Conservation (phyloP, 2,329 filamentous ascomycete genomes). For the Sarocladium kiliense region DNA sequence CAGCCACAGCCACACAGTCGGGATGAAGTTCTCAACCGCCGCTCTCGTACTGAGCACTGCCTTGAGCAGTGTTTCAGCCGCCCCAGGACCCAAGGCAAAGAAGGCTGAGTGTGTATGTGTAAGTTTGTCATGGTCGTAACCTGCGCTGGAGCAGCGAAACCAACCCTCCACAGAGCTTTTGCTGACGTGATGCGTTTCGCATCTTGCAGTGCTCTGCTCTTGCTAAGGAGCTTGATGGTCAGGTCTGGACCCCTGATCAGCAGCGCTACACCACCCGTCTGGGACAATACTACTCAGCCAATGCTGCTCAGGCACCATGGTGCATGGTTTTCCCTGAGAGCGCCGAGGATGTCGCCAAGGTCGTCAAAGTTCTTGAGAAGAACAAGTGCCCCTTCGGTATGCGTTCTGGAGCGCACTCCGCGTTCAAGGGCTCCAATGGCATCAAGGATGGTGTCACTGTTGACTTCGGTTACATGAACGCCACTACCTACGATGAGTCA, state of each 20-base stretch:
- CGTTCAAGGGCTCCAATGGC: conserved; percentile 19
- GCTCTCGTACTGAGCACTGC: conserved; percentile 1
- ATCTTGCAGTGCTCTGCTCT: conserved; percentile 18
- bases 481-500: conserved; percentile 18
- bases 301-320: conserved; percentile 23
- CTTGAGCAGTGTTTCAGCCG: not conserved
- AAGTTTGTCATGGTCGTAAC: not conserved
- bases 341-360: conserved; percentile 18
- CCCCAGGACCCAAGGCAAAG: not conserved
- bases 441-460: conserved; percentile 19
- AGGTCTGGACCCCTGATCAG: conserved; percentile 17
- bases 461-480: conserved; percentile 15
- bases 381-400: conserved; percentile 19
- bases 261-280: conserved; percentile 18
- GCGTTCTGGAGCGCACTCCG: conserved; percentile 22
- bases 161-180: no score
- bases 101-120: not conserved
- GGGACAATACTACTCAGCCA: conserved; percentile 24
- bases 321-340: conserved; percentile 22
- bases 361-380: conserved; percentile 12
- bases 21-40: not conserved
- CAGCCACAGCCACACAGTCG: not conserved
- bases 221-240: conserved; percentile 14
- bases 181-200: not conserved
- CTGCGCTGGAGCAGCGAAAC: no score